Evolutionary conservation across 805 yeast species (phyloP).

Genomic region (Pichia californica): DNA sequence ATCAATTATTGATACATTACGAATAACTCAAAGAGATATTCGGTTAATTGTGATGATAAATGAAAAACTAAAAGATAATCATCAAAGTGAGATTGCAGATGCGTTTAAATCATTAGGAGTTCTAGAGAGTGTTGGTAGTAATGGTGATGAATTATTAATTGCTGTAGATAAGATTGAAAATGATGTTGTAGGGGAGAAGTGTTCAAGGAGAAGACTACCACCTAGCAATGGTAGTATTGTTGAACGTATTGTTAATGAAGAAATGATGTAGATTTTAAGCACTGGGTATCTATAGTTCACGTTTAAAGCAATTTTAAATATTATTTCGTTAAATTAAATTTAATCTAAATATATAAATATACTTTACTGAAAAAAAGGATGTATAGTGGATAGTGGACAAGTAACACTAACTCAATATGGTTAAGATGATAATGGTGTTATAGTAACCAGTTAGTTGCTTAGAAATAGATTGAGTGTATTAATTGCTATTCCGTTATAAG

Average conservation of each 20-base stretch:
- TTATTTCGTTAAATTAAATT: too few relatives aligned
- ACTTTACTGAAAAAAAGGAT: too few relatives aligned
- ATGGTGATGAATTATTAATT: not conserved
- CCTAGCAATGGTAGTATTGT: not conserved
- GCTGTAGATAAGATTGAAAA: not conserved
- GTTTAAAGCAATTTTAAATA: too few relatives aligned
- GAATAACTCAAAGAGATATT: slow-evolving; percentile 32
- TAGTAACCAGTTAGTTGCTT: too few relatives aligned
- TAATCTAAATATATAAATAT: too few relatives aligned
- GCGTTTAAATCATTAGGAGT: slow-evolving; percentile 37
- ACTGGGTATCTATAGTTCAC: too few relatives aligned
- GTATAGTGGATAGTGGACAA: too few relatives aligned
- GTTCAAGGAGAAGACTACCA: not conserved
- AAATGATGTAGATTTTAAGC: too few relatives aligned
- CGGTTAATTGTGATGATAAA: slow-evolving; percentile 69
- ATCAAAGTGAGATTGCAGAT: slow-evolving; percentile 72
- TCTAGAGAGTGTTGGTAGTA: slow-evolving; percentile 10
- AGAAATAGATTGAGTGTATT: too few relatives aligned
- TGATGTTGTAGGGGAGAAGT: not conserved
- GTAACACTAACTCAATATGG: too few relatives aligned
- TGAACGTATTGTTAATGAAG: not conserved
- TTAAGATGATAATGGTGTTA: too few relatives aligned
- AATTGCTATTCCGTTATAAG: too few relatives aligned
- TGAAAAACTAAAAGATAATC: slow-evolving; percentile 73
- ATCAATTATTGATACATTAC: slow-evolving; percentile 72